Evolutionary conservation across 441 rosid species (phyloP), one percentile per base, ranked within the genome.

Genomic region (Adansonia grandidieri): DNA sequence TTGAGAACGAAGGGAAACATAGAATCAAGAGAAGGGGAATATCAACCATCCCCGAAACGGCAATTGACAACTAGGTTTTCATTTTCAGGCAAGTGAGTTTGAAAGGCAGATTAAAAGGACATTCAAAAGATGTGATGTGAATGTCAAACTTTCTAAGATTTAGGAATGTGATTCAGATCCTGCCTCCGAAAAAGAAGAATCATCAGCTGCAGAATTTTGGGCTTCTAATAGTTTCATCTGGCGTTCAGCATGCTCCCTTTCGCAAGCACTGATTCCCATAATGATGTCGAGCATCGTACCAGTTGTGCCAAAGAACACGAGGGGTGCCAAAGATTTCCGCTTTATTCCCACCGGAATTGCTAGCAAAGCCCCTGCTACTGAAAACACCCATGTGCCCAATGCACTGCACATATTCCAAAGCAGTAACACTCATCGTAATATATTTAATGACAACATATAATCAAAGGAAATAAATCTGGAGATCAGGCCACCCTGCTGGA

Each of bases 221-320:
- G 88, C 88, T 87, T 90, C 93, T 44, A 84, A 76, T 66, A 95
- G 87, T 90, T 90, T 87, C 87, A 91, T 90, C 73, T 93, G 98
- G 72, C 89, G 92, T 80, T 95, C 97, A 0, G 98, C 98, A 22
- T 95, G 93, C 82, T 95, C 98, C 85, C 98, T 92, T 79, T 91
- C 98, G 14, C 98, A 93, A 14, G 91, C 94, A 73, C 84, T 93
- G 81, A 93, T 88, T 44, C 96, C 98, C 83, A 91, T 88, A 58
- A 93, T 92, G 79, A 93, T 95, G 69, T 95, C 98, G 2, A 93
- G 94, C 98, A 95, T 95, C n/a, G 98, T 93, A 56, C 97, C 98
- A 0, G 98, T 95, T 15, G 98, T 93, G 81, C 98, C 97, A 10
- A 95, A 93, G 90, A 93, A 93, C 75, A 93, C 98, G 5, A 95